Evolutionary conservation across 139 green algal genomes (phyloP).

Genomic region (Yamagishiella unicocca): DNA sequence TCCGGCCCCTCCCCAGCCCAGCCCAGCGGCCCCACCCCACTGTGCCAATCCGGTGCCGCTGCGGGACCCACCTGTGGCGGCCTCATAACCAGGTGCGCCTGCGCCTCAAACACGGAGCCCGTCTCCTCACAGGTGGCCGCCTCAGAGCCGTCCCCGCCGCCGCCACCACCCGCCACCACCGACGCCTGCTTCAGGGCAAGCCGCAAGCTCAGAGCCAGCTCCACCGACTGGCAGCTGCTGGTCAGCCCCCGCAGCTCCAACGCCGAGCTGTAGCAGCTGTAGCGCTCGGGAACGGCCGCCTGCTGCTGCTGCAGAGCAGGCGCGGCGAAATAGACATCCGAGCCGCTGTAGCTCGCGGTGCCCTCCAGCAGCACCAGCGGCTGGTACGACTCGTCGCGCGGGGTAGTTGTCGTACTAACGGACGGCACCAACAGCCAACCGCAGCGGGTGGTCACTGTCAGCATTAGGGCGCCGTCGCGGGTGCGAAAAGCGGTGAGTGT

Average conservation of each 20-base stretch:
- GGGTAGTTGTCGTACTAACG: background rate
- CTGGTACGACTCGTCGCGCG: background rate
- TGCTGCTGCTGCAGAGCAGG: background rate
- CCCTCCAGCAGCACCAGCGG: background rate
- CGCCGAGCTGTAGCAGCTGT: conserved; percentile 19
- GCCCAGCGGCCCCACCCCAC: too few relatives aligned
- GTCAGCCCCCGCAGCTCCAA: conserved; percentile 2
- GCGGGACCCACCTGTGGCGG: background rate
- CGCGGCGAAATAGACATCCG: background rate
- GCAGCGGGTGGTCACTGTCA: conserved; percentile 9
- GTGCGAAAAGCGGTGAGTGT: conserved; percentile 32
- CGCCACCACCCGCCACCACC: too few relatives aligned
- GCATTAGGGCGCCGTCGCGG: background rate
- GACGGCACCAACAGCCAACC: conserved; percentile 19
- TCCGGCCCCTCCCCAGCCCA: too few relatives aligned
- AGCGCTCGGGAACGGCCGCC: background rate
- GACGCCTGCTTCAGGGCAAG: background rate
- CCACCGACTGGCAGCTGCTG: conserved; percentile 1
- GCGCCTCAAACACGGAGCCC: background rate
- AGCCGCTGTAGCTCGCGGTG: background rate
- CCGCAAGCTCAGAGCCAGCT: background rate
- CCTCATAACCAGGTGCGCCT: background rate
- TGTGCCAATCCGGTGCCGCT: too few relatives aligned
- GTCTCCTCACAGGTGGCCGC: background rate
- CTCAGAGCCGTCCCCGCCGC: too few relatives aligned